A percentile compares a stretch with the other conserved stretches of the same genome.
Evolutionary conservation across 352 stramenopile genomes (phyloP).

Genomic region (Globisporangium megalacanthum): DNA sequence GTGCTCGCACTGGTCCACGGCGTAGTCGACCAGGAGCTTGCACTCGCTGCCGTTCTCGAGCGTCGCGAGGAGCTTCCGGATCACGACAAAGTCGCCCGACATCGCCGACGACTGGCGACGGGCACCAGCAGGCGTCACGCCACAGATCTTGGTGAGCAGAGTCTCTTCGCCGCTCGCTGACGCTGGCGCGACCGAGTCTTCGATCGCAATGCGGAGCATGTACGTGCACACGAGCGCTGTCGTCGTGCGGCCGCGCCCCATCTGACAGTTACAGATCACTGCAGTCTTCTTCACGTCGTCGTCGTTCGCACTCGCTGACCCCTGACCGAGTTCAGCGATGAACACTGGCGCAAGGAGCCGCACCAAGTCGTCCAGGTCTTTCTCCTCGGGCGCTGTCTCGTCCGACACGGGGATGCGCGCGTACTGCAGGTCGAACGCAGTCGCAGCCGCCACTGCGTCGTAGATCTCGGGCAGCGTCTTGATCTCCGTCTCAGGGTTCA

Average conservation of each 20-base stretch:
- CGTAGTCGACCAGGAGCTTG: slow-evolving; percentile 67
- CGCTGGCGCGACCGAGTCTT: slow-evolving; percentile 23
- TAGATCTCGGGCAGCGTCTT: slow-evolving; percentile 79
- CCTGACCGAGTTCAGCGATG: slow-evolving; percentile 47
- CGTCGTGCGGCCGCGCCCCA: slow-evolving; percentile 84
- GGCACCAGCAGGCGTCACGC: slow-evolving; percentile 2
- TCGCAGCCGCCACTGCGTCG: slow-evolving; percentile 35
- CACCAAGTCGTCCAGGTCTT: slow-evolving; percentile 87
- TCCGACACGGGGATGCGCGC: slow-evolving; percentile 86
- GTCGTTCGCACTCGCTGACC: not conserved
- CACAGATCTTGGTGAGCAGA: slow-evolving; percentile 21
- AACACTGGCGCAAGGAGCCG: slow-evolving; percentile 65
- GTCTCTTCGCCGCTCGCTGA: slow-evolving; percentile 9
- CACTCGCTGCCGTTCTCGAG: slow-evolving; percentile 64
- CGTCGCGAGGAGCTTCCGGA: slow-evolving; percentile 60
- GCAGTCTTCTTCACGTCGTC: slow-evolving; percentile 42
- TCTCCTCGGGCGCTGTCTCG: slow-evolving; percentile 87
- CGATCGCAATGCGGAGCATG: slow-evolving; percentile 75
- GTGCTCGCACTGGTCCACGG: slow-evolving; percentile 75
- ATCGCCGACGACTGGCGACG: slow-evolving; percentile 50
- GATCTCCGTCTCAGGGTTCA: slow-evolving; percentile 64
- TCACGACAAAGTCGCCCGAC: slow-evolving; percentile 65
- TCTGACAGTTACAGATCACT: slow-evolving; percentile 89
- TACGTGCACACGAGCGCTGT: slow-evolving; percentile 86
- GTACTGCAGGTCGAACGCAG: slow-evolving; percentile 65